Percentiles rank a stretch among this genome's conserved stretches.
phyloP scores from a whole-genome alignment of 805 yeast genomes.

The Cephaloascus albidus region DNA sequence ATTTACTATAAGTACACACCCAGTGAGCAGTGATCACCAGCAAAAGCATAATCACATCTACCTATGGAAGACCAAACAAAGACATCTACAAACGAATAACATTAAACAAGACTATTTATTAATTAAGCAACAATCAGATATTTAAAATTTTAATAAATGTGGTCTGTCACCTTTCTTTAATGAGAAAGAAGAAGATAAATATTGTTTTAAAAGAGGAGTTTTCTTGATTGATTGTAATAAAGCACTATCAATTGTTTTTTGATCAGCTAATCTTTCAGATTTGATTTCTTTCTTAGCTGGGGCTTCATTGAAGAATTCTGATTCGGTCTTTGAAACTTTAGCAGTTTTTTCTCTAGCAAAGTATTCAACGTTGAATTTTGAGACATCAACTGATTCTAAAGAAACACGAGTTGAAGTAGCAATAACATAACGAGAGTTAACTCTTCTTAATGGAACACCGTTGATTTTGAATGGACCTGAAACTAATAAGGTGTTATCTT shows the following conservation, averaged over 20 bases:
- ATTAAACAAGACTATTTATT: too few species aligned
- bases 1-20: too few species aligned
- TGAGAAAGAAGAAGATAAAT: conserved; percentile 92
- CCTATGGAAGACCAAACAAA: too few species aligned
- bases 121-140: conserved; percentile 3
- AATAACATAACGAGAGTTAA: conserved; percentile 96
- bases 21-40: too few species aligned
- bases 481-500: conserved; percentile 95
- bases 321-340: conserved; percentile 79
- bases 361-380: conserved; percentile 90
- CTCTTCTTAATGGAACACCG: conserved; percentile 99
- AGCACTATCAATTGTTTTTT: conserved; percentile 89
- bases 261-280: conserved; percentile 94
- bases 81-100: too few species aligned
- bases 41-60: too few species aligned
- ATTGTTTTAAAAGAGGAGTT: conserved; percentile 94
- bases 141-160: conserved; percentile 93
- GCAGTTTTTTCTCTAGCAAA: conserved; percentile 91
- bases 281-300: conserved; percentile 77
- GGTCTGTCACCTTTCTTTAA: conserved; percentile 98
- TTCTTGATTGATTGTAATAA: conserved; percentile 90
- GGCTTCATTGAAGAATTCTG: conserved; percentile 79
- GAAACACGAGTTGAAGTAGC: conserved; percentile 93
- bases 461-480: conserved; percentile 99
- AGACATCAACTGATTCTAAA: conserved; percentile 71